Evolutionary conservation across 805 yeast species (phyloP), one percentile per base, ranked within the genome.

Genomic region (Helenozyma baotianmanensis): DNA sequence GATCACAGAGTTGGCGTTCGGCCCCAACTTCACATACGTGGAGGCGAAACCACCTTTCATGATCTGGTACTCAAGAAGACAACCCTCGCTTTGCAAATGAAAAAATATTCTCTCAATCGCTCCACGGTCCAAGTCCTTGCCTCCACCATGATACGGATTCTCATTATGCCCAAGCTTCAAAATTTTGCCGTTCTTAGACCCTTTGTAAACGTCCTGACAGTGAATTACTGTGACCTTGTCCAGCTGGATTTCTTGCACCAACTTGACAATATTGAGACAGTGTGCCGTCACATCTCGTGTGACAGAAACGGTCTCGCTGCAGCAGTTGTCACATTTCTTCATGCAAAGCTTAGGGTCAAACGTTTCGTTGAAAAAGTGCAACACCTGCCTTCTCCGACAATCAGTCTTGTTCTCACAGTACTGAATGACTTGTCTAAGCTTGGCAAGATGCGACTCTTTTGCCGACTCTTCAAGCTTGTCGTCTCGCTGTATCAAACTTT

Each of bases 401-500:
- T 89, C 97, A 3, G 89, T 79, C 9, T 72, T 70, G 55, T 92
- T 90, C 41, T 89, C 96, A 60, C 97, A 90, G 53, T 87, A 92
- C 51, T 82, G 89, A 44, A 85, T 76, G 10, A 92, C 96, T 44
- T 86, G 87, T 34, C 84, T 71, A 43, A 92, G 62, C 53, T 86
- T 82, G 21, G 78, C 72, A 39, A 80, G 58, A 56, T 90, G 96
- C 42, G 80, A 82, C 43, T 85, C 92, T 42, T 80, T 78, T 23
- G 82, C 82, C 9, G 56, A 70, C 21, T 62, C 59, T 36, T 75
- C 80, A 38, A 86, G 58, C 36, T 82, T 86, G 33, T 68, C 70
- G 52, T 89, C 97, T 36, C 79, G 68, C 37, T 78, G 79, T 27
- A 92, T 88, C 77, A 87, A 73, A 12, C 78, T 68, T 55, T 82